These are phyloP conservation scores for Fusarium gaditjirri DNA, from an alignment of 2,329 filamentous ascomycete species.

Conservation along the genomic window DNA sequence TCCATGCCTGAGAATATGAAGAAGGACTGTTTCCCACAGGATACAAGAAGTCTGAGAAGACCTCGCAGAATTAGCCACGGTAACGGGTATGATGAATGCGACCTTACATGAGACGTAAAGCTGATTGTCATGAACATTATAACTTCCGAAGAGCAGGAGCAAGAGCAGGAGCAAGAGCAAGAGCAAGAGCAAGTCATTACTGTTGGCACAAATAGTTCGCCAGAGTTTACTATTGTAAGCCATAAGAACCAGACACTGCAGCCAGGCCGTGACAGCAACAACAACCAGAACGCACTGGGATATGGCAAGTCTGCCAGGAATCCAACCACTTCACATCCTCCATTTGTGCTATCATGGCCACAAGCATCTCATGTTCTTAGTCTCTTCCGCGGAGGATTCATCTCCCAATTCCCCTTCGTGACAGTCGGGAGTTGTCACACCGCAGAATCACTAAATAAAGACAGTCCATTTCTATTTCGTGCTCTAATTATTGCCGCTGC, in stretches of 20 bases:
- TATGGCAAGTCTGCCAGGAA: background rate
- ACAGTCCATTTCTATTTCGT: conserved; percentile 54
- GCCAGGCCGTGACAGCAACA: background rate
- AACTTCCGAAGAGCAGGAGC: background rate
- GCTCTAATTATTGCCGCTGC: conserved; percentile 53
- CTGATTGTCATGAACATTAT: background rate
- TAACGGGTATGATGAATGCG: conserved; percentile 34
- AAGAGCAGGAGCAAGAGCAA: background rate
- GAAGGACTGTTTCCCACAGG: conserved; percentile 45
- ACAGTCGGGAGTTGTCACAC: conserved; percentile 45
- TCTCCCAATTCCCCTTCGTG: conserved; percentile 54
- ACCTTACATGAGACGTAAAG: background rate
- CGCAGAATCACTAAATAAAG: conserved; percentile 45
- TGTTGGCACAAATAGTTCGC: background rate
- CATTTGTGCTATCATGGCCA: conserved; percentile 53
- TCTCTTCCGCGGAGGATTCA: conserved; percentile 49
- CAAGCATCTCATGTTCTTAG: conserved; percentile 51
- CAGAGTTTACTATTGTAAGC: background rate
- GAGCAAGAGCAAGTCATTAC: background rate
- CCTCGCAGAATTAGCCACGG: conserved; percentile 46
- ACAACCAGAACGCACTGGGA: background rate
- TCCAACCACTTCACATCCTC: conserved; percentile 25
- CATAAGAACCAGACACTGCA: background rate
- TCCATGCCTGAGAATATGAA: conserved; percentile 34
- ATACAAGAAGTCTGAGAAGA: conserved; percentile 46